Percentiles rank a stretch among this genome's conserved stretches.
These are phyloP conservation scores for Anaeramoeba ignava DNA, from an alignment of 78 protist species.

Conservation along the genomic window DNA sequence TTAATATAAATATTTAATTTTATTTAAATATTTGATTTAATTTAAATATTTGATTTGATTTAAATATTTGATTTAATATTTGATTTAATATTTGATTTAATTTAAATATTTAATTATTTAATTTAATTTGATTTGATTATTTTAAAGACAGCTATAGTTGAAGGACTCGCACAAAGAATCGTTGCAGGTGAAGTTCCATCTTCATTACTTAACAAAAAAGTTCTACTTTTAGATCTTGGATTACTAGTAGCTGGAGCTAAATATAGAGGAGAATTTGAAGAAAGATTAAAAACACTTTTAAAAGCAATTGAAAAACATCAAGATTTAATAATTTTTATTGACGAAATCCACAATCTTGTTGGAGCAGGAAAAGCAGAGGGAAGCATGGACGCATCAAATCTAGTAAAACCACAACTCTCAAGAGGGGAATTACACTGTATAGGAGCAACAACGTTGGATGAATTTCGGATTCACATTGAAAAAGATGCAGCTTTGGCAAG, in stretches of 20 bases:
- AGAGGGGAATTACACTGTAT: conserved; percentile 93
- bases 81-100: too few relatives aligned
- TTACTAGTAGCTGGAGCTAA: conserved; percentile 94
- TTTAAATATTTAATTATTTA: too few relatives aligned
- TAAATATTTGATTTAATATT: too few relatives aligned
- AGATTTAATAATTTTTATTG: conserved; percentile 85
- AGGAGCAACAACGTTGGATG: conserved; percentile 97
- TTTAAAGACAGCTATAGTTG: conserved; percentile 79
- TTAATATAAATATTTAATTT: too few relatives aligned
- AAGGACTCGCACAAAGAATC: conserved; percentile 96
- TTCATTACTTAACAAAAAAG: conserved; percentile 32
- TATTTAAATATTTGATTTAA: too few relatives aligned
- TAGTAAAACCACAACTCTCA: conserved; percentile 94
- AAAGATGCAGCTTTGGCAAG: conserved; percentile 96
- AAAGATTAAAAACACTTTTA: conserved; percentile 65
- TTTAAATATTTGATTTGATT: too few relatives aligned
- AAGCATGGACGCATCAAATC: conserved; percentile 94
- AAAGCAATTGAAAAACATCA: conserved; percentile 29
- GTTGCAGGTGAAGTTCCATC: conserved; percentile 90
- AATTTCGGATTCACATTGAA: conserved; percentile 88
- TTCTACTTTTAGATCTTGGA: conserved; percentile 87
- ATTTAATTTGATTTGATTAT: too few relatives aligned
- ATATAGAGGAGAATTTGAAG: conserved; percentile 97
- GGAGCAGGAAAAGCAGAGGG: conserved; percentile 94
- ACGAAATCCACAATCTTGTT: conserved; percentile 90